Evolutionary conservation across 306 rosid species (phyloP).

Genomic region (Lupinus albus): DNA sequence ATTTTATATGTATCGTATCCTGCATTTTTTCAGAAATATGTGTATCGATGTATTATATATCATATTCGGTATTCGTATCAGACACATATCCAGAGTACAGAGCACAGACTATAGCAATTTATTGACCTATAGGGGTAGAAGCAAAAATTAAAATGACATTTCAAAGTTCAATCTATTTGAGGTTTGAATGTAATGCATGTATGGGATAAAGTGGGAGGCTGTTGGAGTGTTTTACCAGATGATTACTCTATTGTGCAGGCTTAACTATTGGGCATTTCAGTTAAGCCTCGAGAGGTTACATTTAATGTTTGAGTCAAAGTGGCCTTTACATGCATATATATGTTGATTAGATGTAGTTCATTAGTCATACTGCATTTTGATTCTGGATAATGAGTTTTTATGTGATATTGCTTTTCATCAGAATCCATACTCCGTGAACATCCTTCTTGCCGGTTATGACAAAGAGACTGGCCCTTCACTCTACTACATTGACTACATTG

Average conservation of each 20-base stretch:
- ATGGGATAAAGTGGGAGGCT: background rate
- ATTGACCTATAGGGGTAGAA: background rate
- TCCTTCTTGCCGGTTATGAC: conserved; percentile 91
- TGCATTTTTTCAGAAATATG: too few relatives aligned
- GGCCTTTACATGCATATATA: background rate
- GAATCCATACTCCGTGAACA: conserved; percentile 89
- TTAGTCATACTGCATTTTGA: conserved; percentile 1
- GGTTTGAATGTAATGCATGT: background rate
- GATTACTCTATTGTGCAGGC: background rate
- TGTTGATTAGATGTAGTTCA: conserved; percentile 20
- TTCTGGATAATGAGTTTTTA: conserved; percentile 26
- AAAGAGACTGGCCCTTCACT: conserved; percentile 84
- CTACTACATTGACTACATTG: conserved; percentile 89
- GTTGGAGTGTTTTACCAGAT: background rate
- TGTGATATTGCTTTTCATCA: conserved; percentile 44
- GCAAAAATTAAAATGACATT: background rate
- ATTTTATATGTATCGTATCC: too few relatives aligned
- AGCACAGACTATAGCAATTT: too few relatives aligned
- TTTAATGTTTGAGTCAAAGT: background rate
- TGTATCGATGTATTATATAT: too few relatives aligned
- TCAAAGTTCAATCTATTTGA: conserved; percentile 1
- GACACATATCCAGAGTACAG: too few relatives aligned
- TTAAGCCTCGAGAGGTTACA: conserved; percentile 4
- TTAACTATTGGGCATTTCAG: background rate
- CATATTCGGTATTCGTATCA: too few relatives aligned